Conservation (phyloP, 441 rosid genomes). For the Populus hybrid region DNA sequence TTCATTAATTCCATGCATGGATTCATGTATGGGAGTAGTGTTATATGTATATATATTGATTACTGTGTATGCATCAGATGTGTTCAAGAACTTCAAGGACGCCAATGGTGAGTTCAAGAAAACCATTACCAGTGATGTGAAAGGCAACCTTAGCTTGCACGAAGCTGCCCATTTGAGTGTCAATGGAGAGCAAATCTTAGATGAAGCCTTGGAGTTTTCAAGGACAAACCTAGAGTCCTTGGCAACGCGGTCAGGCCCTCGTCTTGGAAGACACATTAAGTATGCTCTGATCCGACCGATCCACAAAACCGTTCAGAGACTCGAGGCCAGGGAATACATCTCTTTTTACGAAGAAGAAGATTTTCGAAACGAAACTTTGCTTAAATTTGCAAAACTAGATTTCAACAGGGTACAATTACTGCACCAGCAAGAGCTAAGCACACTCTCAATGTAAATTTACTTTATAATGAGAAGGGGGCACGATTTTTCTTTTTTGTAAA, state of each 20-base stretch:
- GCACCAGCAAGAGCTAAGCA: slow-evolving; percentile 13
- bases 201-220: slow-evolving; percentile 19
- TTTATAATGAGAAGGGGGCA: too few species aligned
- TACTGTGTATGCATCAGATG: not conserved
- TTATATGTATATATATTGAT: too few species aligned
- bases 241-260: not conserved
- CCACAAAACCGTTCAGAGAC: slow-evolving; percentile 5
- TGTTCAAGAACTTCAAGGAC: slow-evolving; percentile 17
- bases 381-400: slow-evolving; percentile 22
- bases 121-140: not conserved
- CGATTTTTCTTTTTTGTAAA: not conserved
- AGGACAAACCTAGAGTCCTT: not conserved
- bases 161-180: slow-evolving; percentile 15
- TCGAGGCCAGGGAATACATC: slow-evolving; percentile 11
- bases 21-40: too few species aligned
- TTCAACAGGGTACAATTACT: slow-evolving; percentile 6
- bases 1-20: too few species aligned
- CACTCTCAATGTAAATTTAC: slow-evolving; percentile 4
- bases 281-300: slow-evolving; percentile 6
- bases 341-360: slow-evolving; percentile 12
- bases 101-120: slow-evolving; percentile 1
- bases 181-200: slow-evolving; percentile 21
- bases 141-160: slow-evolving; percentile 18
- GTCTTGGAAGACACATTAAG: not conserved
- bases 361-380: not conserved